phyloP scores from a whole-genome alignment of 2,329 filamentous ascomycete genomes.

The Verticillium zaregamsianum region DNA sequence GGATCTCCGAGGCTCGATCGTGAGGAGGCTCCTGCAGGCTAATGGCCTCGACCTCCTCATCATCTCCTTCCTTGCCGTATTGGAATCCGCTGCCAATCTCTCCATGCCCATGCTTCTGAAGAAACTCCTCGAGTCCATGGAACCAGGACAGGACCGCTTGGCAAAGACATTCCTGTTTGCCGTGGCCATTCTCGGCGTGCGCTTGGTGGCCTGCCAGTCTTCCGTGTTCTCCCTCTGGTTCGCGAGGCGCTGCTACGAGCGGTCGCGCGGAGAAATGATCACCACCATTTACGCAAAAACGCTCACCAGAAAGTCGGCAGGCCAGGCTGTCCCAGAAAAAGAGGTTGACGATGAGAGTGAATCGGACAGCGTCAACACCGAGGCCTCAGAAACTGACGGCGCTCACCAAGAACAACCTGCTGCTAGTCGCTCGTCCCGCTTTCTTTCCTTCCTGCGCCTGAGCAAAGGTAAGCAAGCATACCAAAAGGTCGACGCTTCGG shows the following conservation, averaged over 20 bases:
- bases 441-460: conserved; percentile 1
- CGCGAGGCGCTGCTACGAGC: conserved; percentile 76
- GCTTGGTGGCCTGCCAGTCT: conserved; percentile 60
- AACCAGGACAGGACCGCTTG: conserved; percentile 42
- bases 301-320: conserved; percentile 56
- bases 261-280: conserved; percentile 79
- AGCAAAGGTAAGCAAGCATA: not conserved
- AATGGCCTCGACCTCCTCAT: conserved; percentile 78
- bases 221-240: conserved; percentile 74
- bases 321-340: conserved; percentile 23
- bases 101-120: conserved; percentile 68
- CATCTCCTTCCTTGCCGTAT: conserved; percentile 57
- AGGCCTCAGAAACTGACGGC: not conserved
- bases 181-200: conserved; percentile 53
- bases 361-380: conserved; percentile 9
- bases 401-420: conserved; percentile 7
- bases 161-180: conserved; percentile 63
- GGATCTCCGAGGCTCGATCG: conserved; percentile 66
- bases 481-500: conserved; percentile 14
- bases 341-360: conserved; percentile 19
- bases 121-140: conserved; percentile 64
- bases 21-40: conserved; percentile 64
- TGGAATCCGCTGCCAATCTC: conserved; percentile 54
- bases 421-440: not conserved
- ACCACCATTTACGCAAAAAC: conserved; percentile 82